Evolutionary conservation across 2,329 filamentous ascomycete species (phyloP), one percentile per base, ranked within the genome.

Genomic region (Aureobasidium sp.): DNA sequence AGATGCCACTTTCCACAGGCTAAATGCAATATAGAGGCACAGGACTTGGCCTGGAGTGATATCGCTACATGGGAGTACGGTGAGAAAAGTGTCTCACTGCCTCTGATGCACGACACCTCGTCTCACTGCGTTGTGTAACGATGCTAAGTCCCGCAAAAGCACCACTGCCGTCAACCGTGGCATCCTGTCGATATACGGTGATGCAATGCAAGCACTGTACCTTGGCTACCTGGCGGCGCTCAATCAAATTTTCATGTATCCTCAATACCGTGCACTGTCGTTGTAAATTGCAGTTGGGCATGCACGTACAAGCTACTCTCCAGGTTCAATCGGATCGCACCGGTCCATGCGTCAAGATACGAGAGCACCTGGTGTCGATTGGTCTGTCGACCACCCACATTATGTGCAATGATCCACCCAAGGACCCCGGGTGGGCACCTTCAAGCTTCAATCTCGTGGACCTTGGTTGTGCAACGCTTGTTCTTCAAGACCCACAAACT

Each of bases 41-140:
- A 31, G 6, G 7, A 9, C n/a, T 44, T 29, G 53, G 53, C 39
- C 31, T 37, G 17, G 22, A 27, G 22, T 55, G 36, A 41, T 42
- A 29, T 42, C 15, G 51, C 14, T 42, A 34, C 51, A 27, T 20
- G 17, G 17, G 11, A 22, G 20, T 31, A 45, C 41, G 36, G 22
- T n/a, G 37, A 12, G 25, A 20, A 31, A 17, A 44, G 53, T 55
- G 41, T 47, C 53, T 57, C 42, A 57, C 53, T 20, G 41, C 29
- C 15, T 57, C 29, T 37, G 41, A 57, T 57, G 29, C 53, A 57
- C 53, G 53, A 57, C 42, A 57, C 53, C 9, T 47, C 31, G 41
- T 57, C 22, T 57, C 42, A 57, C 53, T 47, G 31, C 53, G 29
- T 47, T 47, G 53, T 47, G 31, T 41, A 22, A 57, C 53, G 9